These are phyloP conservation scores for Dactylellina haptotyla DNA, from an alignment of 2,329 filamentous ascomycete species.

Conservation along the genomic window DNA sequence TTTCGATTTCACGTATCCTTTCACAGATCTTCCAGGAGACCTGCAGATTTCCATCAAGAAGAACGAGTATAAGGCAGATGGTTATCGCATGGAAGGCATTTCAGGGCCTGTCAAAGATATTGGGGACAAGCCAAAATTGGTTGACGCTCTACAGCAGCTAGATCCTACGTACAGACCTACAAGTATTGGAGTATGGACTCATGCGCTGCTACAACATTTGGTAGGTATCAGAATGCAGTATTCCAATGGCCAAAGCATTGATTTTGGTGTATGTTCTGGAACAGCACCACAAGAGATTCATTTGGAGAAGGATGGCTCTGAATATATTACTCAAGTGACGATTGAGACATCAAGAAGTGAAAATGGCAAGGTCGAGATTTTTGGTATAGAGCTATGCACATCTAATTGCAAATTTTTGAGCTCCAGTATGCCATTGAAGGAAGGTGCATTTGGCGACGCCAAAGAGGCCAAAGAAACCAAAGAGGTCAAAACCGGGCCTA, in stretches of 20 bases:
- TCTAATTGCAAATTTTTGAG: not conserved
- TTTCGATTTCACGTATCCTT: not conserved
- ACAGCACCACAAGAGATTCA: not conserved
- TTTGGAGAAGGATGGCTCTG: slow-evolving; percentile 5
- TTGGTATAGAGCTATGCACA: not conserved
- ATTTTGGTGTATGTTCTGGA: not conserved
- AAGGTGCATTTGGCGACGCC: no score
- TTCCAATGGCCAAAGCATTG: not conserved
- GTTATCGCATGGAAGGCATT: slow-evolving; percentile 10
- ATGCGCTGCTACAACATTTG: not conserved
- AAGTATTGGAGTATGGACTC: not conserved
- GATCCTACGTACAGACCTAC: not conserved
- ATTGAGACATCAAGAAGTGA: not conserved
- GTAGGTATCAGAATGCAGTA: not conserved
- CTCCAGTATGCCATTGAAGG: not conserved
- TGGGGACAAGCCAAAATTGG: not conserved
- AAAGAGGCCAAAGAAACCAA: no score
- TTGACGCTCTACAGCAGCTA: not conserved
- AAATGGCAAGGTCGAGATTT: not conserved
- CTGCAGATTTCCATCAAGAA: not conserved
- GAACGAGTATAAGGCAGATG: not conserved
- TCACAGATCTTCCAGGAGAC: not conserved
- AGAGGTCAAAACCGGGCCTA: no score
- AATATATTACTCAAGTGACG: not conserved
- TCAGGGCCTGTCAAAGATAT: not conserved